Percentiles rank a stretch among this genome's conserved stretches.
Conservation (phyloP, 768 basidiomycete genomes). For the Lentinula aciculospora region DNA sequence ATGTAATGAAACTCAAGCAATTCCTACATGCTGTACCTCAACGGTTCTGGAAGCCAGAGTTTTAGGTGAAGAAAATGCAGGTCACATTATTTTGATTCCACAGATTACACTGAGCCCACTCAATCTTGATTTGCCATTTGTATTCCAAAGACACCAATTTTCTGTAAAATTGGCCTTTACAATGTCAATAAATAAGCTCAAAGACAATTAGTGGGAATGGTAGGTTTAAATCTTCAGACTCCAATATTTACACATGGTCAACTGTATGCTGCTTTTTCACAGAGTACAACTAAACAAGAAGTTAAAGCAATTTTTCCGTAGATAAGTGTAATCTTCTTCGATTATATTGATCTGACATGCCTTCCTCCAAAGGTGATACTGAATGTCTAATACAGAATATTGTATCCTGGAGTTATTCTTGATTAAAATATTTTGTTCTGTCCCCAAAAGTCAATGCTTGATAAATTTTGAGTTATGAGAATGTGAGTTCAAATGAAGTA, state of each 20-base stretch:
- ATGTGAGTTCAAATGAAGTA: no score
- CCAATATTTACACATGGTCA: conserved; percentile 28
- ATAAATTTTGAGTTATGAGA: no score
- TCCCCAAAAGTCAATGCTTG: no score
- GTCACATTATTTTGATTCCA: no score
- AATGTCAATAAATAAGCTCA: no score
- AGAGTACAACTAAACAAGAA: conserved; percentile 13
- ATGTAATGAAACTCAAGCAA: conserved; percentile 12
- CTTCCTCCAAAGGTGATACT: not conserved
- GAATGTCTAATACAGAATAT: not conserved
- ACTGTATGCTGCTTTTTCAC: conserved; percentile 28
- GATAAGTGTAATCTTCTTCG: not conserved
- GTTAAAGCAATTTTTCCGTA: conserved; percentile 20
- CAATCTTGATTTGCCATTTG: no score
- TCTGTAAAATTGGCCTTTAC: no score
- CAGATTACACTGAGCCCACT: no score
- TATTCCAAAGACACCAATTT: no score
- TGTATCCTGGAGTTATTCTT: not conserved
- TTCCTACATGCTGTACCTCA: conserved; percentile 12
- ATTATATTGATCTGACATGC: not conserved
- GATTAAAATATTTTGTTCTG: not conserved
- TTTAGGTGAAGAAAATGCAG: no score
- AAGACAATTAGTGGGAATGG: conserved; percentile 24
- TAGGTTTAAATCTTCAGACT: conserved; percentile 23
- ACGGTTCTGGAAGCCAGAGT: no score